A percentile compares a stretch with the other conserved stretches of the same genome.
Evolutionary conservation across 345 rosid genomes (phyloP).

Genomic region (Microcos paniculata): DNA sequence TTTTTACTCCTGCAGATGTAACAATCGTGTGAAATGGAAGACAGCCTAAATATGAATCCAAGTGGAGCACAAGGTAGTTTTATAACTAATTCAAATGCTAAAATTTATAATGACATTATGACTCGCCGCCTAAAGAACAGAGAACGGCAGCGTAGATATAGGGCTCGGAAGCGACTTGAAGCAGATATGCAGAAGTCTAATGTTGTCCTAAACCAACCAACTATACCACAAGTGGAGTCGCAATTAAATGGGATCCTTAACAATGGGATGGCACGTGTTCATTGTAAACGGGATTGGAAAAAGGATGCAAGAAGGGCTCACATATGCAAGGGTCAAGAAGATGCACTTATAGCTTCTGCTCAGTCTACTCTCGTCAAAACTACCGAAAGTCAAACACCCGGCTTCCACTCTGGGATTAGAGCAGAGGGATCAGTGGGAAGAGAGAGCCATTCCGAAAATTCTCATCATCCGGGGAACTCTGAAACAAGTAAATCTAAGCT

Average conservation of each 20-base stretch:
- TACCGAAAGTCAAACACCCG: constrained; percentile 10
- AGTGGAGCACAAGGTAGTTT: constrained; percentile 32
- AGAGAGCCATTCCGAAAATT: constrained; percentile 23
- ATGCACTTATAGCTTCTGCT: constrained; percentile 19
- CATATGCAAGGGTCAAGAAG: constrained; percentile 26
- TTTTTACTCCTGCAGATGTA: not conserved
- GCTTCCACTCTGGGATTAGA: constrained; percentile 1
- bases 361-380: constrained; percentile 8
- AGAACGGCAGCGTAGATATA: constrained; percentile 76
- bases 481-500: constrained; percentile 25
- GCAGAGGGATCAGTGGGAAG: constrained; percentile 19
- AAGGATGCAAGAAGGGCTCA: constrained; percentile 69
- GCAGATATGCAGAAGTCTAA: constrained; percentile 33
- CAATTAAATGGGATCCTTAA: constrained; percentile 31
- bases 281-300: constrained; percentile 68
- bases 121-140: constrained; percentile 71
- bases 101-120: constrained; percentile 33
- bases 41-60: constrained; percentile 33
- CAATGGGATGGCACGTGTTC: constrained; percentile 30
- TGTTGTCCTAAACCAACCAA: constrained; percentile 20
- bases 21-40: constrained; percentile 37
- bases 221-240: constrained; percentile 20
- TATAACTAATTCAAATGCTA: constrained; percentile 24
- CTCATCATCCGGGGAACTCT: constrained; percentile 14
- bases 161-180: constrained; percentile 68